Base-by-base conservation (phyloP, 371 early-diverging fungal species). In the Mortierella sp. region DNA sequence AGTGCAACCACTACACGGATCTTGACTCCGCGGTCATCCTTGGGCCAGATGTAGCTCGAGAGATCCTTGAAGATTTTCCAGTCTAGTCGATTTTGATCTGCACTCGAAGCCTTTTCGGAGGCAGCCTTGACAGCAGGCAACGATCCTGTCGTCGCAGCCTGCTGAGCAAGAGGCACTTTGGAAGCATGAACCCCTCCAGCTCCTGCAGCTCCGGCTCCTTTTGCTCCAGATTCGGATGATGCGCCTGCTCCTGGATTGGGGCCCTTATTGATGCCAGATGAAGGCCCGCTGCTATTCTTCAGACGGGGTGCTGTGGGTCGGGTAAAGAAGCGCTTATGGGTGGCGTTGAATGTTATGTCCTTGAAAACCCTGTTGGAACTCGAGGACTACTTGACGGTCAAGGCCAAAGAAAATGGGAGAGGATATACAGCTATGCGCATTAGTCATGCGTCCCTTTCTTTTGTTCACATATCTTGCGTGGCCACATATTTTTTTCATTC, bases 21-120 rank as follows among this genome's bases (percentile, higher is more conserved):
- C 86, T 97, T 97, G 8, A 94, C 93, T 5, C 92, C 89, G n/a
- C 82, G 75, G 76, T 96, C 95, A 73, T 94, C 93, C 83, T 94
- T 95, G 48, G 98, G 98, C 98, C 98, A 98, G 16, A 98, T 92
- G 87, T 97, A 97, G 64, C 92, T 91, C 78, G 93, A 89, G 77
- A 98, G 89, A 77, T 96, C 93, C 73, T 92, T 93, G 72, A 98
- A 90, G 53, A 98, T 96, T 71, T 91, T 89, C 89, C 91, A 91
- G 82, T 96, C 94, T 8, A 86, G 64, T 71, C 69, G 55, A 71
- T 86, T 86, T 67, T 86, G 86, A 44, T 86, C 86, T 8, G 75
- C 54, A 31, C 71, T 81, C 5, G 77, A 50, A 13, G 72, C 34
- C 70, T 40, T 72, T 44, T 78, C 82, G 21, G 72, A 59, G 9